Evolutionary conservation across 257 asterid genomes (phyloP), one percentile per base, ranked within the genome.

Genomic region (Nicotiana attenuata): DNA sequence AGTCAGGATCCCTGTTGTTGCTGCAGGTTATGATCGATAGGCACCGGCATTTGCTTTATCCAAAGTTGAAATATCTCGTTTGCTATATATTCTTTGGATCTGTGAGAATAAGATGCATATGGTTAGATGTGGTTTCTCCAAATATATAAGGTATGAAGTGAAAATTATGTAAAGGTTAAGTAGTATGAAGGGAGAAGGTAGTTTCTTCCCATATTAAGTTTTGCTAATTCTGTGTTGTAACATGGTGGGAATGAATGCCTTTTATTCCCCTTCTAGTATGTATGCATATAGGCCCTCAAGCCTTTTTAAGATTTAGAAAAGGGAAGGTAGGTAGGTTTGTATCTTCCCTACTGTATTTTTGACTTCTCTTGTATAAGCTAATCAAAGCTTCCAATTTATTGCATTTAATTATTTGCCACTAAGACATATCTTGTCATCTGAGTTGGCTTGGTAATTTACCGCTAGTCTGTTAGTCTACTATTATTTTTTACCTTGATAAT

Each of bases 1-100:
- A 92, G 99, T 94, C 69, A 89, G 96, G 83, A 87, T 96, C 77
- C 99, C 98, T 2, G 97, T 96, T 7, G 97, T 88, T 77, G 94
- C 94, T 8, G 89, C 91, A 97, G 98, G 98, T n/a, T 93, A 89
- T 60, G 52, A 91, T 24, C 92, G 90, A 81, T 94, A 89, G 82
- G 67, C 50, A 41, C 19, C 24, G 73, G 83, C 9, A 41, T 50
- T 7, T 47, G 33, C 53, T 66, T 73, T 56, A 77, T 26, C 50
- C 65, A n/a, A 19, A 64, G 84, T 76, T 64, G 59, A 79, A 73
- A n/a, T 28, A 20, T 75, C 19, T 45, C 22, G 57, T 38, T 81
- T 90, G 83, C 80, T 50, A 20, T 60, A 79, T 81, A 89, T 87
- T 89, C 89, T 84, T 90, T 90, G 90, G 79, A 73, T 77, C 68